These are phyloP conservation scores for Suillus paluster DNA, from an alignment of 768 basidiomycete species.

Conservation along the genomic window DNA sequence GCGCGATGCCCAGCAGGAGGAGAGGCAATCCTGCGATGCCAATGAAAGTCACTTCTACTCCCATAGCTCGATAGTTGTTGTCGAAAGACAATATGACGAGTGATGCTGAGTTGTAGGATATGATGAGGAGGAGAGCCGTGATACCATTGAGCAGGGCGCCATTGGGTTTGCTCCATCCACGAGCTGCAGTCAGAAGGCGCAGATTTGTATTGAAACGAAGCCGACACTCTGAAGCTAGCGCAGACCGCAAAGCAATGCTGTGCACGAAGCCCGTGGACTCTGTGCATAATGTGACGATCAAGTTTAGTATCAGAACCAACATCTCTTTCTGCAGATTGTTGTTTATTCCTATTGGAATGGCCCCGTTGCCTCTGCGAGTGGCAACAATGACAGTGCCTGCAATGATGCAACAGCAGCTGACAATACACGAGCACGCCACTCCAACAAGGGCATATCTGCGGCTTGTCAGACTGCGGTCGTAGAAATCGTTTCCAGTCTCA, in stretches of 20 bases:
- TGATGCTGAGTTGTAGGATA: slow-evolving; percentile 1
- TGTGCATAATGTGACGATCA: slow-evolving; percentile 6
- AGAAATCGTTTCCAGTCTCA: slow-evolving; percentile 21
- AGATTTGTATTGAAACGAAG: slow-evolving; percentile 7
- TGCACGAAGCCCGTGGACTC: slow-evolving; percentile 16
- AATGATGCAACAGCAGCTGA: slow-evolving; percentile 28
- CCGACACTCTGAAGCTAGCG: slow-evolving; percentile 5
- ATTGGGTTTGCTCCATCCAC: slow-evolving; percentile 24
- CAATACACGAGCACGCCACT: slow-evolving; percentile 25
- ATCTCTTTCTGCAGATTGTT: slow-evolving; percentile 7
- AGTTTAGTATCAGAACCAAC: slow-evolving; percentile 8
- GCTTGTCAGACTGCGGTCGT: slow-evolving; percentile 29
- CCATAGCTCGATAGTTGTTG: background rate
- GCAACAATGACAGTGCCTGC: slow-evolving; percentile 28
- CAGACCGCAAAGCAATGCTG: slow-evolving; percentile 9
- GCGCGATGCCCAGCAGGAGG: slow-evolving; percentile 10
- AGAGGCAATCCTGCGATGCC: slow-evolving; percentile 8
- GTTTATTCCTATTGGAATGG: too few species aligned
- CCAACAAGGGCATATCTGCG: slow-evolving; percentile 31
- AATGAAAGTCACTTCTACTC: background rate
- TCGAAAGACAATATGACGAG: background rate
- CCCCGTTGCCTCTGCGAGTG: slow-evolving; percentile 8
- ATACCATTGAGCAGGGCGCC: slow-evolving; percentile 23
- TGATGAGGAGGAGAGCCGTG: slow-evolving; percentile 18
- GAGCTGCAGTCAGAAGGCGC: slow-evolving; percentile 3